A percentile compares a stretch with the other conserved stretches of the same genome.
Evolutionary conservation across 352 stramenopile genomes (phyloP).

Genomic region (Phytophthora crassamura): DNA sequence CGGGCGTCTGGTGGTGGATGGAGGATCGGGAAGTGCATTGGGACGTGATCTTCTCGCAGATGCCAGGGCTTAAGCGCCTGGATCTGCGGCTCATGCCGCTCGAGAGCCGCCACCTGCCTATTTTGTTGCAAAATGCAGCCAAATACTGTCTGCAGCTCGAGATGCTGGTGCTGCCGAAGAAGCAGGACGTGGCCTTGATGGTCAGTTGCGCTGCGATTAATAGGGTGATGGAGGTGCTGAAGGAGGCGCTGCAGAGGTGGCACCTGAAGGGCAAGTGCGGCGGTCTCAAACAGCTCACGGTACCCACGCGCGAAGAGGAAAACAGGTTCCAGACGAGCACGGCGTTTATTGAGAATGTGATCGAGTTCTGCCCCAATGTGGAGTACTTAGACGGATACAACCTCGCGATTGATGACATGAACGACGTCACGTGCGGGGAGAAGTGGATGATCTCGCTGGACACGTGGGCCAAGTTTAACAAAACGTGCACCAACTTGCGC

Average conservation of each 20-base stretch:
- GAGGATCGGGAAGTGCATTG: constrained; percentile 40
- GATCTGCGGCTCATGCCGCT: constrained; percentile 40
- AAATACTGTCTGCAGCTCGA: constrained; percentile 44
- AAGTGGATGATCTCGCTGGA: constrained; percentile 45
- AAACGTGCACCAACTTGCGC: constrained; percentile 40
- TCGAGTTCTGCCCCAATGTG: constrained; percentile 41
- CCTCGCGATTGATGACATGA: constrained; percentile 38
- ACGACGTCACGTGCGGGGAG: constrained; percentile 36
- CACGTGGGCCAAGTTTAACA: constrained; percentile 46
- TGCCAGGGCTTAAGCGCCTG: constrained; percentile 33
- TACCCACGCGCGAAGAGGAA: constrained; percentile 34
- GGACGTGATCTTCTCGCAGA: constrained; percentile 30
- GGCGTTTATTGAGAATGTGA: constrained; percentile 42
- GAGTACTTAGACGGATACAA: constrained; percentile 47
- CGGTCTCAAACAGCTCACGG: constrained; percentile 43
- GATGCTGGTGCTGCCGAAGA: constrained; percentile 38
- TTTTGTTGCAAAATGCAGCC: constrained; percentile 32
- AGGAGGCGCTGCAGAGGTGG: constrained; percentile 40
- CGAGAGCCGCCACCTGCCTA: constrained; percentile 31
- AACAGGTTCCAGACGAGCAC: constrained; percentile 28
- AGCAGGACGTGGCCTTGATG: constrained; percentile 17
- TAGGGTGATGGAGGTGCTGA: constrained; percentile 35
- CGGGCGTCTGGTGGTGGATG: constrained; percentile 40
- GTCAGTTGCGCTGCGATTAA: constrained; percentile 14
- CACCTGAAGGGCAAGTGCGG: constrained; percentile 37